These are phyloP conservation scores for Fraxinus ornus DNA, from an alignment of 305 asterid genomes.

Conservation along the genomic window DNA sequence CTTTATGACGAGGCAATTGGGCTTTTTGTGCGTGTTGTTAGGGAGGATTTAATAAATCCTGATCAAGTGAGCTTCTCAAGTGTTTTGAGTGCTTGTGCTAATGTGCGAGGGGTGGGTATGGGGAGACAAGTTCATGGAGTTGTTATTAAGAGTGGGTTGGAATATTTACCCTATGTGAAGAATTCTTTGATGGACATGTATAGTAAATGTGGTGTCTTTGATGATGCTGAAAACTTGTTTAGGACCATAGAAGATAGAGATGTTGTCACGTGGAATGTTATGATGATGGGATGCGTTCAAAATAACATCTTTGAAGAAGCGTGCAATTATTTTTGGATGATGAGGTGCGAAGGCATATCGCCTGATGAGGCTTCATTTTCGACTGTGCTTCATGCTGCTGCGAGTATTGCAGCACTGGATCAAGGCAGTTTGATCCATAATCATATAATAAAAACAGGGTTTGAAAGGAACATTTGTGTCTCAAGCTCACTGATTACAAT, in stretches of 20 bases:
- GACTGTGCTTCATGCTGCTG: constrained; percentile 45
- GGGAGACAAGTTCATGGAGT: constrained; percentile 41
- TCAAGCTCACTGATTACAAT: constrained; percentile 46
- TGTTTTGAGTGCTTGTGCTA: constrained; percentile 45
- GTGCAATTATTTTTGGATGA: constrained; percentile 44
- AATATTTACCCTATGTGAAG: constrained; percentile 38
- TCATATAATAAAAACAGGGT: constrained; percentile 45
- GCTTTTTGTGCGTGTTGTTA: constrained; percentile 28
- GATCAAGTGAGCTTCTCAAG: constrained; percentile 56
- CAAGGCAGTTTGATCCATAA: constrained; percentile 46
- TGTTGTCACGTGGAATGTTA: constrained; percentile 56
- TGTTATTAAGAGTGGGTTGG: constrained; percentile 31
- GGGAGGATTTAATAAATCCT: constrained; percentile 31
- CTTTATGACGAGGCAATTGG: constrained; percentile 31
- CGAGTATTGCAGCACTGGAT: constrained; percentile 37
- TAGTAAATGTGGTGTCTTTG: constrained; percentile 36
- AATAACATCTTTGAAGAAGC: constrained; percentile 44
- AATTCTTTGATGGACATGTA: constrained; percentile 46
- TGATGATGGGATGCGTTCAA: constrained; percentile 47
- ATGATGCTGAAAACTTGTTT: constrained; percentile 45
- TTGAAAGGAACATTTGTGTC: constrained; percentile 31
- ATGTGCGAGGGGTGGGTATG: constrained; percentile 8
- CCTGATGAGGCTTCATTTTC: constrained; percentile 48
- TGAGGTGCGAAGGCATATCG: constrained; percentile 42
- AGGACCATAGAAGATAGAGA: constrained; percentile 34